Base-by-base conservation (phyloP, 768 basidiomycete species). In the Tulasnella sp. region DNA sequence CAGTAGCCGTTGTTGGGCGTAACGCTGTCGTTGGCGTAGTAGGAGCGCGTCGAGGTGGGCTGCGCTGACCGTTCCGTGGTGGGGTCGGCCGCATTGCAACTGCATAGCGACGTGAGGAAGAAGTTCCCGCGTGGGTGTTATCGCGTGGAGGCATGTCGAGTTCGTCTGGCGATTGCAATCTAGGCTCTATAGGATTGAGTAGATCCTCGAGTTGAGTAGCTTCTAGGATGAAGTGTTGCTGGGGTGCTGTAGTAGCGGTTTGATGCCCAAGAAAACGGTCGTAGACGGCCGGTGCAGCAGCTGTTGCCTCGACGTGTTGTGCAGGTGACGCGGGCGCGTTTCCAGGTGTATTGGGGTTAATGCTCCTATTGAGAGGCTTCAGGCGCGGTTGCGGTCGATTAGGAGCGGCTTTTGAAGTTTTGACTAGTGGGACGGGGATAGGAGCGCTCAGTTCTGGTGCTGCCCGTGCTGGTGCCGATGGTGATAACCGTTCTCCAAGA, bases 21-120 rank as follows among this genome's bases (percentile, higher is more conserved):
- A 56, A 26, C 42, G 55, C 55, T 10, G 55, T 56, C 19, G 55
- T 56, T 27, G 55, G 55, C 3, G 55, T 56, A 9, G 55, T 56
- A 7, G 55, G 19, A 26, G 55, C 41, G n/a, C 55, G 42, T 17
- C 52, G 34, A 38, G 34, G 34, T 5, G 34, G 34, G 15, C 34
- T 38, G 34, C 34, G 34, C 15, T 38, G 34, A 38, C 34, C 34
- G 15, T 5, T 15, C 5, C 34, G 34, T 15, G 34, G 34, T 7
- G 34, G 5, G 34, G 34, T 38, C 15, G 34, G 34, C 15, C 34
- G 34, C 34, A 15, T 15, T 38, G 34, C 15, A n/a, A 43, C 42
- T 43, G 13, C 19, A 43, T 13, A 43, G 34, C 15, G 34, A 38
- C 15, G 34, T 5, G 5, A 15, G 15, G 5, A 7, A 38, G 34